Evolutionary conservation across 176 grass and related monocot species (phyloP).

Genomic region (Musa troglodytarum): DNA sequence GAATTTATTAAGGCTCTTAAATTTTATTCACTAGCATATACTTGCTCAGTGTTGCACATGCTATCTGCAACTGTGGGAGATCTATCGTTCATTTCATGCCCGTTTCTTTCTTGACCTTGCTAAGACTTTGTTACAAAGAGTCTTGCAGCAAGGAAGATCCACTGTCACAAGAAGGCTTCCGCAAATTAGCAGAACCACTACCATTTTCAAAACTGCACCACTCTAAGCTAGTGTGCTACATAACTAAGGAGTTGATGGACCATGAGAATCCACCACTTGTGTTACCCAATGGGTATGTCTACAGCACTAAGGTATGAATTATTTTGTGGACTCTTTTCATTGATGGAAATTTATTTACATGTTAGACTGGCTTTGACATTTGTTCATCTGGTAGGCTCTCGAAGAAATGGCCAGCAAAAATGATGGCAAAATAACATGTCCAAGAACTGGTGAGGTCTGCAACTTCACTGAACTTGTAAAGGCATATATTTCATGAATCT

Average conservation of each 20-base stretch:
- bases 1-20: too few species aligned
- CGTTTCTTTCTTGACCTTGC: slow-evolving; percentile 44
- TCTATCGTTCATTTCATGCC: too few species aligned
- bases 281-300: slow-evolving; percentile 86
- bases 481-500: slow-evolving; percentile 58
- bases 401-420: slow-evolving; percentile 93
- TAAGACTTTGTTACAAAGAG: slow-evolving; percentile 67
- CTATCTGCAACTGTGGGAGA: too few species aligned
- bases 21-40: too few species aligned
- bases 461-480: slow-evolving; percentile 70
- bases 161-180: slow-evolving; percentile 66
- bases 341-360: background rate
- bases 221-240: slow-evolving; percentile 92
- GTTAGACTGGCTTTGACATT: background rate
- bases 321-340: background rate
- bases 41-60: too few species aligned
- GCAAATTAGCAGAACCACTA: slow-evolving; percentile 71
- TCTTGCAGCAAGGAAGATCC: slow-evolving; percentile 89
- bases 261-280: slow-evolving; percentile 88
- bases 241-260: slow-evolving; percentile 98
- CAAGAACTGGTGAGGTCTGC: slow-evolving; percentile 51
- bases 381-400: slow-evolving; percentile 44
- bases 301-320: slow-evolving; percentile 64
- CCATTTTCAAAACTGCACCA: slow-evolving; percentile 90
- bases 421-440: slow-evolving; percentile 70